Conservation (phyloP, 1,139 yeast species). For the Zhuliangozyma blackwelliae region DNA sequence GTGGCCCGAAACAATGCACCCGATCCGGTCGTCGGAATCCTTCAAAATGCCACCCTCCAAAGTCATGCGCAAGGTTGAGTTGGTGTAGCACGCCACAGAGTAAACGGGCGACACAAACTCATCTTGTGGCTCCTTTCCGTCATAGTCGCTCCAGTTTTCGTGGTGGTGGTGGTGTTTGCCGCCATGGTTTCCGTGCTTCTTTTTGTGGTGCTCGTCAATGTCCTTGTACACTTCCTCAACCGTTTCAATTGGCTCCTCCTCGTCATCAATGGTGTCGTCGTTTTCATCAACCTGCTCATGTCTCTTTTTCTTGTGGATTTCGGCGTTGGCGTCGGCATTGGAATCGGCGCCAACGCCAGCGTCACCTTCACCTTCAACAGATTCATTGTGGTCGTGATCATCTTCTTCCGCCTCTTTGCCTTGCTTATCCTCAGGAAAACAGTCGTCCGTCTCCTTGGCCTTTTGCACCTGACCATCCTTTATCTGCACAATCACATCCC, state of each 20-base stretch:
- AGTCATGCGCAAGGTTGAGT: slow-evolving; percentile 28
- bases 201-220: slow-evolving; percentile 4
- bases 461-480: slow-evolving; percentile 31
- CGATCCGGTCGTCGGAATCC: slow-evolving; percentile 35
- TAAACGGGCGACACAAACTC: slow-evolving; percentile 21
- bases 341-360: not conserved
- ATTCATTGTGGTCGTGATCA: too few species aligned
- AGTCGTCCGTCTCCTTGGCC: slow-evolving; percentile 3
- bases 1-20: slow-evolving; percentile 38
- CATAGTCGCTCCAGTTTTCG: not conserved
- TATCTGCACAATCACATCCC: slow-evolving; percentile 23
- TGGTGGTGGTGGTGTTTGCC: slow-evolving; percentile 3
- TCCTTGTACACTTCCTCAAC: slow-evolving; percentile 11
- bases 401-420: not conserved
- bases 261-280: not conserved
- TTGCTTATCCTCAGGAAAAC: not conserved
- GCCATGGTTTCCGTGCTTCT: slow-evolving; percentile 1
- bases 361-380: slow-evolving; percentile 1
- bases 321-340: not conserved
- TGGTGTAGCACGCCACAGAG: slow-evolving; percentile 31
- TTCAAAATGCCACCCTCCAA: slow-evolving; percentile 31
- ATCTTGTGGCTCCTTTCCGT: slow-evolving; percentile 1
- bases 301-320: slow-evolving; percentile 2
- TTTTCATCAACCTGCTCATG: not conserved
- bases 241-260: slow-evolving; percentile 1